Base-by-base conservation (phyloP, 768 basidiomycete species). In the Lenzites betulinus region DNA sequence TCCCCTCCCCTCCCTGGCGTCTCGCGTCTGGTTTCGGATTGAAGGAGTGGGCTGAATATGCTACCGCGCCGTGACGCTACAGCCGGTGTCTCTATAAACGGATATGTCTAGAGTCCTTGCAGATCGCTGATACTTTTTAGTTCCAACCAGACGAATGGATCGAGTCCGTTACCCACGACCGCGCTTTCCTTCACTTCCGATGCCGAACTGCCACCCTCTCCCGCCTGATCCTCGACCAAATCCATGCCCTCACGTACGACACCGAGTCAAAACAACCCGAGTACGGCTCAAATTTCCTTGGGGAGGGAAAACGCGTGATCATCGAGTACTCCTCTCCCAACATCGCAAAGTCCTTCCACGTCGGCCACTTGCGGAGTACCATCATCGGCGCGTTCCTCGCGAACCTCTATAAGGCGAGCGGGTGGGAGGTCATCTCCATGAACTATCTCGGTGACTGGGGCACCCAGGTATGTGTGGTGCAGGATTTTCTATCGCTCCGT, bases 391-490 rank as follows among this genome's bases (percentile, higher is more conserved):
- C 92, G 0, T 97, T 97, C 78, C 75, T 98, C 59, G 79, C 84
- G 11, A 98, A 98, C 75, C 67, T 98, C 42, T 96, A 98, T 80
- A 89, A 87, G 70, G 83, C 92, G 7, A 93, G 89, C 68, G 95
- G 96, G 16, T 98, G 93, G 95, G 84, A 93, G 7, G 94, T 95
- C n/a, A 74, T 84, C 38, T 83, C 90, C 1, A 78, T 98, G 75
- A 99, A 99, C 73, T 99, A 99, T 72, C 83, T 98, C 16, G 96
- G 96, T 2, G 96, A 98, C 70, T 98, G 95, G 96, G 96, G 96
- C 23, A 98, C 95, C 42, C 96, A 98, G 83, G 95, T 93, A 39
- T 35, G 53, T n/a, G 47, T 7, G 23, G 23, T 22, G 15, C 7
- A 15, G 23, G 46, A 9, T 38, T 12, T 1, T 25, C 35, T 13